Evolutionary conservation across 2,329 filamentous ascomycete species (phyloP).

Genomic region (Scedosporium dehoogii): DNA sequence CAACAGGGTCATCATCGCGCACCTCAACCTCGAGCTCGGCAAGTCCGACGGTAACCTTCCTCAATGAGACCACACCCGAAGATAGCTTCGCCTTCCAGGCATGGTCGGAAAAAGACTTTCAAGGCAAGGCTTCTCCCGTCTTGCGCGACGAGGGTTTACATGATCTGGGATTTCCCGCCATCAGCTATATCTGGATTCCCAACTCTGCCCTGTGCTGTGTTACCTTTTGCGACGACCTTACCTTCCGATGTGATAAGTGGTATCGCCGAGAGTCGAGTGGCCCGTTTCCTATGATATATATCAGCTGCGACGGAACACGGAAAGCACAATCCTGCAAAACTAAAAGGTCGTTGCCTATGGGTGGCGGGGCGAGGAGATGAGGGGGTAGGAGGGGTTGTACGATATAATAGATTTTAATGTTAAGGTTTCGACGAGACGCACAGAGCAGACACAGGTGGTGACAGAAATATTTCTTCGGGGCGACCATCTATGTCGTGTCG

Average conservation of each 20-base stretch:
- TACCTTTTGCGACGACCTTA: slow-evolving; percentile 11
- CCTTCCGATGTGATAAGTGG: slow-evolving; percentile 8
- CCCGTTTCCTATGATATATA: background rate
- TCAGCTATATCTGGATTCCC: slow-evolving; percentile 14
- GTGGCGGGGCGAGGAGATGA: no score
- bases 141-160: slow-evolving; percentile 14
- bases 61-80: slow-evolving; percentile 13
- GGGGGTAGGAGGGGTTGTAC: no score
- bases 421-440: no score
- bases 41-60: slow-evolving; percentile 9
- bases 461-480: no score
- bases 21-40: background rate
- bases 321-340: background rate
- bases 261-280: background rate
- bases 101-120: slow-evolving; percentile 16
- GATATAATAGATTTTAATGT: no score
- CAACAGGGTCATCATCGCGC: background rate
- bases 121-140: slow-evolving; percentile 15
- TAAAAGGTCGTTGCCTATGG: no score
- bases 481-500: no score
- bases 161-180: slow-evolving; percentile 11
- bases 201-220: slow-evolving; percentile 14
- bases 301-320: background rate
- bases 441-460: no score
- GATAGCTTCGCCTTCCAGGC: slow-evolving; percentile 20